These are phyloP conservation scores for Austropuccinia psidii DNA, from an alignment of 1,284 basidiomycete species.

Conservation along the genomic window DNA sequence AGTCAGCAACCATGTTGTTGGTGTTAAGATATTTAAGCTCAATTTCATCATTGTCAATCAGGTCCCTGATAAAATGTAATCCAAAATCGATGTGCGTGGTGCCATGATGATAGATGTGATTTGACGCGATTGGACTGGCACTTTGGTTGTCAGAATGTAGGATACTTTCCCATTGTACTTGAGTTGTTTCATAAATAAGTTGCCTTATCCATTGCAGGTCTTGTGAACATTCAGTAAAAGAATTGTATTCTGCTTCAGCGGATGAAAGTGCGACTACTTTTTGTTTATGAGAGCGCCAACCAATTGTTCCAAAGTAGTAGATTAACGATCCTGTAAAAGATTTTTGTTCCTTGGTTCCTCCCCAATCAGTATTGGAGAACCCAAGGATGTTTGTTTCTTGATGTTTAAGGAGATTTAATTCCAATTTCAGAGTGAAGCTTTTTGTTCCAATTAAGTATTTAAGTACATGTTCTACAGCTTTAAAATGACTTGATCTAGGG, in stretches of 20 bases:
- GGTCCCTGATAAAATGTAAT: not conserved
- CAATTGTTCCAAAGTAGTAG: not conserved
- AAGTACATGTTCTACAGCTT: too few relatives aligned
- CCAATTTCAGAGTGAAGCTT: too few relatives aligned
- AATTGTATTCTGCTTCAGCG: not conserved
- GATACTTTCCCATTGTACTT: not conserved
- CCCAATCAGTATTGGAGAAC: too few relatives aligned
- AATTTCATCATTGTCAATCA: not conserved
- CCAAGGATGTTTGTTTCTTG: too few relatives aligned
- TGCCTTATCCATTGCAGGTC: not conserved
- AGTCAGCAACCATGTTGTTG: not conserved
- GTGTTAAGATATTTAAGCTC: not conserved
- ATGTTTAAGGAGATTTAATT: too few relatives aligned
- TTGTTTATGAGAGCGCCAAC: slow-evolving; percentile 24
- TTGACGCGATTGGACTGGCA: not conserved
- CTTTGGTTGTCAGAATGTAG: slow-evolving; percentile 10
- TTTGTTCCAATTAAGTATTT: too few relatives aligned
- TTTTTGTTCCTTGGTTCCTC: too few relatives aligned
- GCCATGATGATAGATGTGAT: not conserved
- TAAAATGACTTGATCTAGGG: too few relatives aligned
- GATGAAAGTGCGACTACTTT: slow-evolving; percentile 18
- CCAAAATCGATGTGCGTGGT: not conserved
- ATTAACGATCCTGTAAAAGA: not conserved
- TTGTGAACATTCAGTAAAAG: not conserved
- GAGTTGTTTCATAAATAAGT: not conserved